Evolutionary conservation across 2,329 filamentous ascomycete species (phyloP), one percentile per base, ranked within the genome.

Genomic region (Aureobasidium sp.): DNA sequence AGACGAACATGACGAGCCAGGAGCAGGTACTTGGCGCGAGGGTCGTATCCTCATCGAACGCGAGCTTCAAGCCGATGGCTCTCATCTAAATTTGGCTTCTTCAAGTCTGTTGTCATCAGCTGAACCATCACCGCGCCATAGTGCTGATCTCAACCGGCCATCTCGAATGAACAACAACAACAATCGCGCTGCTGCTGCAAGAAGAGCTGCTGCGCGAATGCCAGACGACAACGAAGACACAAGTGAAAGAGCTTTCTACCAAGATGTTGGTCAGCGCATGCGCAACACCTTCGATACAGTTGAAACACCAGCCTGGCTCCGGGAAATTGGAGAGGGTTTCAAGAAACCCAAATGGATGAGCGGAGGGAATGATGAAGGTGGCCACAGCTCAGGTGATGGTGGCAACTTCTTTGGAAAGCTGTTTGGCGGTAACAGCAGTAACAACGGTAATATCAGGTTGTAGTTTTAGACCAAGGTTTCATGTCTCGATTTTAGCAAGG

Each of bases 201-300:
- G 58, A 41, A 61, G 52, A 37, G 62, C 36, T 32, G 50, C 52
- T 15, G 62, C 46, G 4, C 20, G 46, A 10, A 42, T 53, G 42
- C 47, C 29, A n/a, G 65, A 70, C 52, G 73, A 82, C 23, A 82
- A 84, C 0, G 81, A 82, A 8, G 82, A 84, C n/a, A 80, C 84
- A 1, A 87, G 89, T 36, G 86, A 91, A 15, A 64, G 72, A 17
- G 90, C 87, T 66, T 90, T 96, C 73, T 91, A 97, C 70, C 84
- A 89, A 67, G 87, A 88, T 37, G 85, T 97, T 64, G 86, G 89
- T 0, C 89, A 95, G 71, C 83, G 93, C 39, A 87, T 99, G 68
- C 89, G 87, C 75, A 99, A 99, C 70, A 97, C 94, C 0, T 85
- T 97, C 58, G 93, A 97, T 64, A 88, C 86, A 0, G 82, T 91